Base-by-base conservation (phyloP, 352 stramenopile genomes). In the Halophytophthora polymorphica region DNA sequence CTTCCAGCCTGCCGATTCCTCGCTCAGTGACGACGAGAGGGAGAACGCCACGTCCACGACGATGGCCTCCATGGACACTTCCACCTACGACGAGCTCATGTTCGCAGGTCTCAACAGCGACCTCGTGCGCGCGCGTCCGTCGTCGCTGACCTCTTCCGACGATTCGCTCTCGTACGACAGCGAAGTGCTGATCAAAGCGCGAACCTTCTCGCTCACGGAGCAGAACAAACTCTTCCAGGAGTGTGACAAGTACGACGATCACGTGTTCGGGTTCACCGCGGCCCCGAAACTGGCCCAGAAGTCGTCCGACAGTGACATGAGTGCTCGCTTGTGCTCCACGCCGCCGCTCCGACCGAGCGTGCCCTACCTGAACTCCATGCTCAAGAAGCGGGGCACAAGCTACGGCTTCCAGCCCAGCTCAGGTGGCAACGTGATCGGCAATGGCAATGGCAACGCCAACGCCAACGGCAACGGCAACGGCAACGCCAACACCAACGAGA, bases 241-340 rank as follows among this genome's bases (percentile, higher is more conserved):
- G 37, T 91, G 77, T 37, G 81, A 89, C 31, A 66, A 50, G 38
- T 91, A 91, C 56, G 81, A 91, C 28, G 81, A 91, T 35, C 58
- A 76, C 53, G 81, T 86, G 8, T 91, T 91, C 65, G 64, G 61
- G 2, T 71, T 87, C 39, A 23, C 50, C 15, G 33, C 34, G 39
- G 58, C 36, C 45, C 49, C 45, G 21, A 62, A 50, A 52, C 42
- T 67, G 7, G 36, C 38, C 2, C 58, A 62, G 17, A 83, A 73
- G 34, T 80, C 61, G 34, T 79, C 52, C 1, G 77, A 74, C 38
- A 69, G 71, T 31, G 70, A 74, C 21, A 61, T 65, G 31, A 71
- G 47, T 54, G 58, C 75, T 25, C 64, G 73, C 15, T 50, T 80
- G 45, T 55, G 57, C 21, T 66, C 78, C 45, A 87, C 79, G 2